Base-by-base conservation (phyloP, 805 yeast genomes). In the Pichia cabralensis region DNA sequence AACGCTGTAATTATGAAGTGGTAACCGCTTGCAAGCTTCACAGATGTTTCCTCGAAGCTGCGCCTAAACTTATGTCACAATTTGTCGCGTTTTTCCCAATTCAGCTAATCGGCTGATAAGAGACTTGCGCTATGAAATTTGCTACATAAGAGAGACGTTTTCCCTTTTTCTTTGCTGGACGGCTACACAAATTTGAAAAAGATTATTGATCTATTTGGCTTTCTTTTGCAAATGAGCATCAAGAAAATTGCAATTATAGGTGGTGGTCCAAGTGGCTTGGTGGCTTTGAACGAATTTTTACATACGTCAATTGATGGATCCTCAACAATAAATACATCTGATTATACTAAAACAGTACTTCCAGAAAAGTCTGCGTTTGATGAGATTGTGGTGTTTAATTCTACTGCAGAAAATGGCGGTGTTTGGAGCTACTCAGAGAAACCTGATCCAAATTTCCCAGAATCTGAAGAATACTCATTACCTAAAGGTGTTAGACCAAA, bases 341-440 rank as follows among this genome's bases (percentile, higher is more conserved):
- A 22, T 12, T 15, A 20, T n/a, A 22, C 17, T 13, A 21, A 29
- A 20, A 26, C n/a, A 3, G 15, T 12, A 6, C 28, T 38, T 10
- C 43, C 48, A 3, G 28, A 32, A 10, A 38, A 53, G 15, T 54
- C 56, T 1, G 53, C 54, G 10, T 64, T 64, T 34, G 41, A 49
- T 10, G 49, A 55, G 24, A 44, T 63, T 14, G 64, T 57, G 4
- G 65, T 55, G 3, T 64, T 62, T 45, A 69, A 65, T 41, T 64
- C 60, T 37, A 57, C 58, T 27, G 42, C 40, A 10, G 39, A 46
- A 12, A 47, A 60, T 16, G 69, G 69, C 11, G 70, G 69, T 6
- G 53, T 61, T 17, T 64, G 70, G 69, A 31, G 55, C 7, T 43
- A 35, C 36, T 44, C 11, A 16, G 33, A 26, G 20, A 39, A 37